Base-by-base conservation (phyloP, 371 early-diverging fungal species). In the Apophysomyces elegans region DNA sequence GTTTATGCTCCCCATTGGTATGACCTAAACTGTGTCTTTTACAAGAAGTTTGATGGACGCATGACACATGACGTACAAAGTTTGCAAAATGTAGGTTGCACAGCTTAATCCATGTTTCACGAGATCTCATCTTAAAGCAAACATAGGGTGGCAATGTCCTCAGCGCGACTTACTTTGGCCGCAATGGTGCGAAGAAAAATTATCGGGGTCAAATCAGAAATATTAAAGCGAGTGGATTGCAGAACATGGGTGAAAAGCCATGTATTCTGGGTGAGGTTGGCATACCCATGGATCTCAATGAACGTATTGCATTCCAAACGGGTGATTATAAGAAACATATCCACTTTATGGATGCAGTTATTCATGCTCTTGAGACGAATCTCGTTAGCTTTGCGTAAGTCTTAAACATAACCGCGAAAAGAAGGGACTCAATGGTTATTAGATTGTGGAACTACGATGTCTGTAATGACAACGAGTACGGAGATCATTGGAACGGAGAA, bases 401-500 rank as follows among this genome's bases (percentile, higher is more conserved):
- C 12, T 35, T 16, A 14, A 44, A 62, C n/a, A 13, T 7, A 41
- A 13, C 13, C 7, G 13, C 41, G 13, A 26, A 26, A 26, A 26
- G 32, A 26, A 26, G 32, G 2, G 32, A 26, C 32, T 26, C 32
- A 26, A 26, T 0, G 2, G 32, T 26, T 26, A 2, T 58, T 63
- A 93, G 92, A 4, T 70, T 94, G 1, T 94, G 94, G 94, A 92
- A 91, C 68, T 93, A 93, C 72, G 92, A 93, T 70, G 81, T 93
- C 8, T 80, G 79, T 58, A 94, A 94, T 68, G 90, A 90, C 65
- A 86, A 93, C 70, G 81, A 78, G 56, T 83, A 85, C 69, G 94
- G 93, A 0, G 95, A 95, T 67, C 89, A 91, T 44, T 95, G 95
- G 95, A 95, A 95, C 65, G 95, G 93, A 7, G 95, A 95, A 63